A percentile compares a stretch with the other conserved stretches of the same genome.
Evolutionary conservation across 225 moss, liverwort and hornwort species (phyloP).

Genomic region (Asterella californica): DNA sequence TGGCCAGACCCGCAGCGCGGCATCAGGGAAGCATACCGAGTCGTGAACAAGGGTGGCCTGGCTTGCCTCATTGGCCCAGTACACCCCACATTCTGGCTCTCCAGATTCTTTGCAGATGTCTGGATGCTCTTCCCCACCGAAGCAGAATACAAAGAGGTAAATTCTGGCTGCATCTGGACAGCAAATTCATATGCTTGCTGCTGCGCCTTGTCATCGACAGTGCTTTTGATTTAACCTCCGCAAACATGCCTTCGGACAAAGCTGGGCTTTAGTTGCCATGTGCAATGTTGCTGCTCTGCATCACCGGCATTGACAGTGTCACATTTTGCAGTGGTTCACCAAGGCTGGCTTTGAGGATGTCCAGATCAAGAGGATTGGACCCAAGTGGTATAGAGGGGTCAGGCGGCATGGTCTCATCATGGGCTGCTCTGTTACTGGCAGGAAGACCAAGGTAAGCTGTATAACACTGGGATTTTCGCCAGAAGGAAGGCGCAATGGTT

Average conservation of each 20-base stretch:
- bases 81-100: conserved; percentile 85
- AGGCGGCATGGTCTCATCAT: conserved; percentile 94
- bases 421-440: conserved; percentile 93
- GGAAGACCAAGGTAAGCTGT: too few relatives aligned
- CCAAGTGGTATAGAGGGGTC: conserved; percentile 90
- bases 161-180: too few relatives aligned
- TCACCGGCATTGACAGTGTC: too few relatives aligned
- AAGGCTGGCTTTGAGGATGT: conserved; percentile 88
- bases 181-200: too few relatives aligned
- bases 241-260: too few relatives aligned
- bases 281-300: too few relatives aligned
- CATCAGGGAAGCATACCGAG: conserved; percentile 84
- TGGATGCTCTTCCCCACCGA: conserved; percentile 98
- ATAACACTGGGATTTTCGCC: too few relatives aligned
- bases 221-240: too few relatives aligned
- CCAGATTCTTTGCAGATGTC: conserved; percentile 77
- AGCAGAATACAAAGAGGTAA: conserved; percentile 74
- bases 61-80: conserved; percentile 91
- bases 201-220: too few relatives aligned
- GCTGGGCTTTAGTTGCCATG: too few relatives aligned
- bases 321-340: conserved; percentile 95
- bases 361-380: conserved; percentile 86
- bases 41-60: conserved; percentile 80
- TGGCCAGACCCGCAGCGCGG: conserved; percentile 96
- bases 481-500: too few relatives aligned